Conservation (phyloP, 768 basidiomycete species). For the Pleurotus giganteus region DNA sequence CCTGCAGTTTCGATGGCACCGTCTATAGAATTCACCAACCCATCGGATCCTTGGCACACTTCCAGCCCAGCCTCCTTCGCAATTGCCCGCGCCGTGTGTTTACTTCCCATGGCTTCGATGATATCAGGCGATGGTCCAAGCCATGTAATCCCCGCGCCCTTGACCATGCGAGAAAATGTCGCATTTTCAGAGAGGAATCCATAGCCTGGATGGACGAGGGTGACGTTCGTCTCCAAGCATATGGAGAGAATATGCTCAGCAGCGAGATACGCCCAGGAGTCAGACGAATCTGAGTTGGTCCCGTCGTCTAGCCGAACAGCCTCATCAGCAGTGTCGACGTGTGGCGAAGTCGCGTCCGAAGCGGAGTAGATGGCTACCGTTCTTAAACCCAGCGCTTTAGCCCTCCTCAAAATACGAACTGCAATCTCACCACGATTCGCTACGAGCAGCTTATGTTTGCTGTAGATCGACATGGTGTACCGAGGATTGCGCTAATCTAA, state of each 20-base stretch:
- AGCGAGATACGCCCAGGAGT: constrained; percentile 45
- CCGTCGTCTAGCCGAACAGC: constrained; percentile 32
- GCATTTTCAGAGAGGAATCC: constrained; percentile 68
- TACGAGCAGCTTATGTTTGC: constrained; percentile 53
- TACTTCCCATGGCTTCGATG: constrained; percentile 57
- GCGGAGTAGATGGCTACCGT: constrained; percentile 61
- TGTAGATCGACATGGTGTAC: constrained; percentile 10
- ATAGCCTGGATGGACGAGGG: constrained; percentile 62
- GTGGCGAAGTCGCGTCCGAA: constrained; percentile 55
- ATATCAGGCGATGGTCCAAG: constrained; percentile 51
- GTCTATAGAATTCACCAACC: constrained; percentile 37
- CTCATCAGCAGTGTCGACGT: constrained; percentile 56
- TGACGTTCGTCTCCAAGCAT: constrained; percentile 38
- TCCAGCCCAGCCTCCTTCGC: constrained; percentile 48
- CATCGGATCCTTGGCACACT: constrained; percentile 56
- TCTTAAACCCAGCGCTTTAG: constrained; percentile 44
- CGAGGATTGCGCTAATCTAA: too few relatives aligned
- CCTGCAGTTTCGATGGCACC: constrained; percentile 40
- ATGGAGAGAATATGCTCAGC: constrained; percentile 35
- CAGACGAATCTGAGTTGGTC: constrained; percentile 21
- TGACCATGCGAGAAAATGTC: constrained; percentile 46
- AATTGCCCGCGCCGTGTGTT: constrained; percentile 52
- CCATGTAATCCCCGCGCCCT: constrained; percentile 51
- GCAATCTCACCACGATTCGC: constrained; percentile 78
- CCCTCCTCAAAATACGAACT: constrained; percentile 58